Percentiles rank a stretch among this genome's conserved stretches.
Conservation (phyloP, 441 rosid genomes). For the Syzygium syzygioides region DNA sequence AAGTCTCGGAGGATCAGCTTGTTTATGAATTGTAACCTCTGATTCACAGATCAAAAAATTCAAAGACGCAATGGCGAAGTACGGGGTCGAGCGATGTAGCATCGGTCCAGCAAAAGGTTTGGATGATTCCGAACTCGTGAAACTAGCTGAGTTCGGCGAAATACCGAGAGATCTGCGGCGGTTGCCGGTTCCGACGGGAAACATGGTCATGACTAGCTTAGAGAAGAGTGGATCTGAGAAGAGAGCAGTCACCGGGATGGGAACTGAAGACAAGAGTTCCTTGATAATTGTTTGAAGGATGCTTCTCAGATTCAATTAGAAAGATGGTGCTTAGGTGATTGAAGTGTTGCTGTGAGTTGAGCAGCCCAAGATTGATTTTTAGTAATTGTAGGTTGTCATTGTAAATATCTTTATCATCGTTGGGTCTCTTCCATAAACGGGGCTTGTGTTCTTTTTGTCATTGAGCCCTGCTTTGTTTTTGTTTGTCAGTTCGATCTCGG, state of each 20-base stretch:
- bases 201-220: not conserved
- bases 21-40: not conserved
- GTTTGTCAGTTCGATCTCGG: not conserved
- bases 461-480: not conserved
- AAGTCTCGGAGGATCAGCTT: not conserved
- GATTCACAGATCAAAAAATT: slow-evolving; percentile 53
- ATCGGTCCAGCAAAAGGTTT: slow-evolving; percentile 58
- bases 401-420: not conserved
- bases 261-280: not conserved
- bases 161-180: slow-evolving; percentile 15
- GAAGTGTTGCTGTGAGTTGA: not conserved
- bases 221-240: not conserved
- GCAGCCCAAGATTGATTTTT: not conserved
- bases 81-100: slow-evolving; percentile 23
- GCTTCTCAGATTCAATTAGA: not conserved
- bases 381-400: not conserved
- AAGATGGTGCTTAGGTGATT: not conserved
- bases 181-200: not conserved
- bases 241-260: not conserved
- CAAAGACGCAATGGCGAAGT: slow-evolving; percentile 44
- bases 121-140: slow-evolving; percentile 36
- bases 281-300: not conserved
- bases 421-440: not conserved
- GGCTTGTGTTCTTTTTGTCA: not conserved
- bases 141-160: slow-evolving; percentile 34